Evolutionary conservation across 805 yeast species (phyloP).

Genomic region (Ogataea angusta): DNA sequence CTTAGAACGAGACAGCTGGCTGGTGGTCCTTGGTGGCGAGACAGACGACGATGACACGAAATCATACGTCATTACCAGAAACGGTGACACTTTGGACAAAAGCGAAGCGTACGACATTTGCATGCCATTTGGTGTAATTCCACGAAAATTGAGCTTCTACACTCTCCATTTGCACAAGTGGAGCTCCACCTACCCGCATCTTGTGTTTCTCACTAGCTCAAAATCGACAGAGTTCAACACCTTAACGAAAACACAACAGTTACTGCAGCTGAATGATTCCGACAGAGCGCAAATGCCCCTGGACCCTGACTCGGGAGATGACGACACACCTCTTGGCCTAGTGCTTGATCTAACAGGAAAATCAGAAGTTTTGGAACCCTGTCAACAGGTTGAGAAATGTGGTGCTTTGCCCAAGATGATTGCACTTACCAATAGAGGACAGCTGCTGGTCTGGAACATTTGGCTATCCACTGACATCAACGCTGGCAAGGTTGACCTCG

Average conservation of each 20-base stretch:
- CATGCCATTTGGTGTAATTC: slow-evolving; percentile 47
- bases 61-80: slow-evolving; percentile 11
- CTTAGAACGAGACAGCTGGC: slow-evolving; percentile 9
- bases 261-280: slow-evolving; percentile 61
- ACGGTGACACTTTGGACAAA: slow-evolving; percentile 10
- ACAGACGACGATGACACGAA: slow-evolving; percentile 15
- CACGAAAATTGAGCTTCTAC: slow-evolving; percentile 48
- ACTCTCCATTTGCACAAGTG: slow-evolving; percentile 39
- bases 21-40: slow-evolving; percentile 15
- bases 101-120: slow-evolving; percentile 31
- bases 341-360: slow-evolving; percentile 54
- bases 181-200: slow-evolving; percentile 30
- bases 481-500: slow-evolving; percentile 26
- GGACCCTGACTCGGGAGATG: slow-evolving; percentile 60
- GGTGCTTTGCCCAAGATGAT: slow-evolving; percentile 65
- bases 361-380: slow-evolving; percentile 48
- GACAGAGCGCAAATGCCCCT: slow-evolving; percentile 74
- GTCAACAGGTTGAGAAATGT: slow-evolving; percentile 54
- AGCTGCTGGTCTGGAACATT: slow-evolving; percentile 60
- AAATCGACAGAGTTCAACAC: slow-evolving; percentile 62
- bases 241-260: slow-evolving; percentile 34
- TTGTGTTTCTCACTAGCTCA: slow-evolving; percentile 54
- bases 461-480: slow-evolving; percentile 54
- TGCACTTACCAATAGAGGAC: slow-evolving; percentile 61
- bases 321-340: slow-evolving; percentile 69